Percentiles rank a stretch among this genome's conserved stretches.
Evolutionary conservation across 148 eudicot genomes (phyloP).

Genomic region (Heliamphora exappendiculata): DNA sequence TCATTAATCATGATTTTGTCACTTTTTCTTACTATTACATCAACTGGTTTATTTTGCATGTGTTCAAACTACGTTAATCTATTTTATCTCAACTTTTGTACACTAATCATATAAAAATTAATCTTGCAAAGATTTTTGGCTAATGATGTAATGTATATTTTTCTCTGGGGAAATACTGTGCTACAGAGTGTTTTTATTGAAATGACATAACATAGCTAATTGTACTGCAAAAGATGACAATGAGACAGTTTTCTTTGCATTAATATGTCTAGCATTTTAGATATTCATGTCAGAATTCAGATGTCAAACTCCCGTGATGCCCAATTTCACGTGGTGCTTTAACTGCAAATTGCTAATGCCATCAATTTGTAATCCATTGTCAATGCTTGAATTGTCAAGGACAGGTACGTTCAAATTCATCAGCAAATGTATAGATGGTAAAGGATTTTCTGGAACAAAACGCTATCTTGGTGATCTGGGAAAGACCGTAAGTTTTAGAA

Average conservation of each 20-base stretch:
- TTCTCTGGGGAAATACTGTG: not conserved
- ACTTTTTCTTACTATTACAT: too few relatives aligned
- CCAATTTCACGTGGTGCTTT: not conserved
- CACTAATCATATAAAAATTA: too few relatives aligned
- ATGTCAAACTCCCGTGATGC: not conserved
- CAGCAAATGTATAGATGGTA: conserved; percentile 68
- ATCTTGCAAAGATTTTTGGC: too few relatives aligned
- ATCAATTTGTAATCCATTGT: conserved; percentile 5
- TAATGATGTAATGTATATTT: too few relatives aligned
- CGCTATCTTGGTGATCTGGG: conserved; percentile 96
- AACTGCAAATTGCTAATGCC: conserved; percentile 8
- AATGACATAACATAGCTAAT: not conserved
- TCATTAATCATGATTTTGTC: too few relatives aligned
- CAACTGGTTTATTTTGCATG: too few relatives aligned
- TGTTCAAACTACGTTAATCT: too few relatives aligned
- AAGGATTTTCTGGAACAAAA: conserved; percentile 84
- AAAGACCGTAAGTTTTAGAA: conserved; percentile 57
- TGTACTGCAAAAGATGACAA: not conserved
- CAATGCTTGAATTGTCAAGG: conserved; percentile 18
- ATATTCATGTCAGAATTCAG: not conserved
- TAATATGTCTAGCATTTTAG: not conserved
- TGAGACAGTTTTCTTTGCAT: not conserved
- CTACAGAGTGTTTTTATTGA: not conserved
- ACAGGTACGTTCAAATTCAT: conserved; percentile 92
- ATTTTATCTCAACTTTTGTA: too few relatives aligned